These are phyloP conservation scores for Cicer pinnatifidum DNA, from an alignment of 306 rosid species.

Conservation along the genomic window DNA sequence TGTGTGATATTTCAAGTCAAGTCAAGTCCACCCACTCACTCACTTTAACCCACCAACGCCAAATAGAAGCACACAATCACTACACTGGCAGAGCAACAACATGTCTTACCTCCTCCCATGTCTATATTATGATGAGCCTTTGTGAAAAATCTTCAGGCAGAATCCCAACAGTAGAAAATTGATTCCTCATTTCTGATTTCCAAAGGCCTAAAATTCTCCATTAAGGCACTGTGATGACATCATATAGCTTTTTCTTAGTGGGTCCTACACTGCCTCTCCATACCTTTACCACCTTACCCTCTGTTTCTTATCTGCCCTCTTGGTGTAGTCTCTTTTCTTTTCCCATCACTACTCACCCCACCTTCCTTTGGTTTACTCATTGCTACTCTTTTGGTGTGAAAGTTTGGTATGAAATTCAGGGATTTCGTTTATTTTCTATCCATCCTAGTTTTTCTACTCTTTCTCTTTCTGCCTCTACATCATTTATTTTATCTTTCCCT, in stretches of 20 bases:
- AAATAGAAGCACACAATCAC: constrained; percentile 47
- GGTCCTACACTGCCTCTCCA: constrained; percentile 50
- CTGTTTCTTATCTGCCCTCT: constrained; percentile 28
- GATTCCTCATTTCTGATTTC: constrained; percentile 56
- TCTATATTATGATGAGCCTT: constrained; percentile 52
- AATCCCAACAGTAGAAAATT: constrained; percentile 74
- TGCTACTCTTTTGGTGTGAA: constrained; percentile 49
- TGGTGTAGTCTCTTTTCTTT: constrained; percentile 46
- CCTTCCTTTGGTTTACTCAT: constrained; percentile 42
- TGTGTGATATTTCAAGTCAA: constrained; percentile 44
- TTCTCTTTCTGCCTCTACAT: background rate
- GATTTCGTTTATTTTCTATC: constrained; percentile 49
- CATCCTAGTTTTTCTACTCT: constrained; percentile 17
- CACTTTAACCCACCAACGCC: constrained; percentile 48
- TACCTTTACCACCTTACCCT: constrained; percentile 30
- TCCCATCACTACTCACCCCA: constrained; percentile 53
- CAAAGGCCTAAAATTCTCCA: constrained; percentile 56
- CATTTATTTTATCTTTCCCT: constrained; percentile 44
- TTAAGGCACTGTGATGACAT: constrained; percentile 51
- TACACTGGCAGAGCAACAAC: constrained; percentile 28
- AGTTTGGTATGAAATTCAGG: constrained; percentile 85
- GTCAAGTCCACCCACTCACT: constrained; percentile 49
- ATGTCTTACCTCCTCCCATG: constrained; percentile 51
- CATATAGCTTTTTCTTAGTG: constrained; percentile 39
- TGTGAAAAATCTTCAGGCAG: constrained; percentile 73